Base-by-base conservation (phyloP, 257 asterid genomes). In the Petunia secreta region DNA sequence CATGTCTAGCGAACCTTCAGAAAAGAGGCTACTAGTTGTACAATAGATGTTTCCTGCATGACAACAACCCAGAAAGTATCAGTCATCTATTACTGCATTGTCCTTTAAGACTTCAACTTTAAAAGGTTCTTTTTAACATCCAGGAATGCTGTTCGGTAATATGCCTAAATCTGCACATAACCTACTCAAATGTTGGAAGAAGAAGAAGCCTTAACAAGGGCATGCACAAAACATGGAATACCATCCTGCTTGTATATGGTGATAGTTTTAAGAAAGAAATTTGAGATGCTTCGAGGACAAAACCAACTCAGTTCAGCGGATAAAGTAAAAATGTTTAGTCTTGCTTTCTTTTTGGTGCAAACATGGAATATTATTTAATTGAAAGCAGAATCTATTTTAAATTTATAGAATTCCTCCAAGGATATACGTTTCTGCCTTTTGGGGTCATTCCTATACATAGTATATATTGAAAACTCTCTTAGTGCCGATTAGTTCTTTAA, bases 121-220 rank as follows among this genome's bases (percentile, higher is more conserved):
- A 66, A 54, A 52, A 6, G 54, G 1, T 7, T 10, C 2, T 5
- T 41, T 66, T 59, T 57, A 66, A 66, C 75, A 66, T 15, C 7
- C 75, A 25, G 2, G 25, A 37, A 41, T 66, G 15, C 37, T 15
- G 38, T 66, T 66, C 53, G 54, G 36, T 7, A 66, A 41, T 25
- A 25, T 46, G 75, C 54, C 54, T 66, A 41, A 66, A 66, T 66
- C 75, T 41, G 54, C 75, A 66, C 75, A 5, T 36, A 37, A 66
- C 75, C 41, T 46, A 3, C 75, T 66, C 25, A 66, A 66, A 66
- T 66, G 75, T 15, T 41, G 38, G 54, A 66, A 66, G 15, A 15
- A 15, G 25, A 66, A 66, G 38, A 66, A 40, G 54, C 4, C 15
- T n/a, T 43, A 66, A 3, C 38, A 37, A 13, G 14, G 38, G 6